These are phyloP conservation scores for Cladosporium sp. DNA, from an alignment of 2,329 filamentous ascomycete species.

Conservation along the genomic window DNA sequence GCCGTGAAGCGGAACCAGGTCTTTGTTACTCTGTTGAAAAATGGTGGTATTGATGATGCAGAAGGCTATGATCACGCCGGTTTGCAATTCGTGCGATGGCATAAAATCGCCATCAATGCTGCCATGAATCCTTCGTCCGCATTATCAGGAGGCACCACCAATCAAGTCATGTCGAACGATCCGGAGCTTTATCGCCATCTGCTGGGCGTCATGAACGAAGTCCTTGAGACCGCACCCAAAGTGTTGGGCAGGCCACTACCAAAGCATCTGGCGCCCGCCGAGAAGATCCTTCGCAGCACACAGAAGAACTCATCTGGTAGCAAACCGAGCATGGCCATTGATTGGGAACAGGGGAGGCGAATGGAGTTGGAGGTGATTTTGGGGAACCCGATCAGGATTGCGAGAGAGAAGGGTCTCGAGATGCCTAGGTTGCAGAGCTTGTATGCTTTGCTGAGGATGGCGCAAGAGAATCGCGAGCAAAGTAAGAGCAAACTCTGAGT, in stretches of 20 bases:
- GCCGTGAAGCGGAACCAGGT: constrained; percentile 46
- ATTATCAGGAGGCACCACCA: constrained; percentile 64
- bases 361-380: constrained; percentile 74
- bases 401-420: constrained; percentile 62
- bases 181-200: constrained; percentile 64
- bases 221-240: constrained; percentile 63
- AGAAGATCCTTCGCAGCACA: constrained; percentile 64
- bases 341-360: constrained; percentile 67
- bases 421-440: constrained; percentile 68
- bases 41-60: constrained; percentile 68
- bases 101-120: constrained; percentile 76
- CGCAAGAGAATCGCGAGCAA: constrained; percentile 57
- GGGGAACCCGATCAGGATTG: constrained; percentile 69
- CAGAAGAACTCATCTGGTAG: constrained; percentile 64
- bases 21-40: constrained; percentile 58
- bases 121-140: constrained; percentile 74
- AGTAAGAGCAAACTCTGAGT: constrained; percentile 33
- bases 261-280: constrained; percentile 60
- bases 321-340: constrained; percentile 65
- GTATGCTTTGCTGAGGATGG: constrained; percentile 66
- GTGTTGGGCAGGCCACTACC: constrained; percentile 66
- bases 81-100: constrained; percentile 71
- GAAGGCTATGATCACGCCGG: constrained; percentile 65
- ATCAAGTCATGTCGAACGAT: constrained; percentile 67
- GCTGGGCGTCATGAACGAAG: constrained; percentile 68